Base-by-base conservation (phyloP, 768 basidiomycete genomes). In the Neoboletus subvelutipes region DNA sequence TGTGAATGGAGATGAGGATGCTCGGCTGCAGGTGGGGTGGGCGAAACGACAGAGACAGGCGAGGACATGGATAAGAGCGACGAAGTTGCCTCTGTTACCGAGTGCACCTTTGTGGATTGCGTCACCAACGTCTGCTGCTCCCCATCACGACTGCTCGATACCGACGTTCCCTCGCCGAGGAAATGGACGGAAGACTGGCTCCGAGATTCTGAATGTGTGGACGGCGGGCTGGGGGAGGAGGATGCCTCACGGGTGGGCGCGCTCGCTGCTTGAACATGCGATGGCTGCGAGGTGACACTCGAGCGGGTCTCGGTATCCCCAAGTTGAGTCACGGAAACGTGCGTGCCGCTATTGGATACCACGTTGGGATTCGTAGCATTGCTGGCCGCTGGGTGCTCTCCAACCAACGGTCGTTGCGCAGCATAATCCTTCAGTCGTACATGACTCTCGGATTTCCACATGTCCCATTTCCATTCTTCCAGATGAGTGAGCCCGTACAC, bases 401-500 rank as follows among this genome's bases (percentile, higher is more conserved):
- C 67, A 6, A 69, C 58, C 8, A 54, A 53, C 0, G 58, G 48
- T 24, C 39, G 54, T 33, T 50, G 68, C n/a, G 26, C 33, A 3
- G 62, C 40, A 17, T 50, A 40, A n/a, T 76, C 76, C 20, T 74
- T 77, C 34, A 70, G 67, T 53, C 80, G 80, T 1, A 77, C 77
- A 39, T 71, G 77, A 60, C 87, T 88, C 67, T 90, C 87, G 4
- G 77, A 80, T 63, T 89, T 84, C 90, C 90, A 93, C 7, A 78
- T 77, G 48, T 92, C 91, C 88, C 92, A 90, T 64, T 96, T 95
- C 85, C 91, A 98, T 64, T 94, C 85, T 59, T 98, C 95, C 60
- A 98, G 85, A 75, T 98, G 94, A 1, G 94, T 98, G 52, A 96
- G 84, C 6, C 97, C 97, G 59, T 94, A 98, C 1, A 97, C 94